Evolutionary conservation across 2,329 filamentous ascomycete genomes (phyloP), one percentile per base, ranked within the genome.

Genomic region (Fusarium humuli): DNA sequence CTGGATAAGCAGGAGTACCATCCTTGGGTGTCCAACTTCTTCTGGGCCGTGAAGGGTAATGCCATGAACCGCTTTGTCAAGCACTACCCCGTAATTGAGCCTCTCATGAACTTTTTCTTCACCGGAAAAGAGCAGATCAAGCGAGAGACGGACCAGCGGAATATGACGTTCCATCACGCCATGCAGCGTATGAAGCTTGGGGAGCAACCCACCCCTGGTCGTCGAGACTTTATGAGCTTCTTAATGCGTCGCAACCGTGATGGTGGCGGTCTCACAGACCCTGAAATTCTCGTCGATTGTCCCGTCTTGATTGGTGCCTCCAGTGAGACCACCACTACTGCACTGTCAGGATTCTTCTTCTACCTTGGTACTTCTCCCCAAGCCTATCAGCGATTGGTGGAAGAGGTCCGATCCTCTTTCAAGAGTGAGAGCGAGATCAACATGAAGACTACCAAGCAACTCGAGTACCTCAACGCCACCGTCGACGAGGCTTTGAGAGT

Each of bases 151-250:
- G 37, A 54, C 6, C 50, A 54, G n/a, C 41, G 41, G 14, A 46
- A 56, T 11, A 56, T 56, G 53, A 56, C 53, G 18, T 46, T 46
- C 6, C 41, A 46, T n/a, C 25, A 56, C 22, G 53, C 41, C 29
- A 46, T 46, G 41, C 41, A 47, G 7, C 53, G 53, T 20, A 46
- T 56, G 41, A 46, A 46, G 41, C 53, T 56, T 12, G 53, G 41
- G 20, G 41, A 47, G 4, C 46, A 48, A 16, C 46, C 46, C 3
- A 48, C 27, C 7, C 46, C 46, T 13, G 53, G 41, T 22, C 53
- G 53, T 7, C 53, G 41, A 13, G 53, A 56, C 9, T 46, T 56
- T 13, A 56, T 56, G 53, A 56, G 41, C 27, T 56, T 47, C 41
- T 30, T 54, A 25, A 42, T 54, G 34, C 23, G 37, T 3, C 37